Percentiles rank a stretch among this genome's conserved stretches.
Evolutionary conservation across 371 early-diverging fungal species (phyloP).

Genomic region (Mucor velutinosus): DNA sequence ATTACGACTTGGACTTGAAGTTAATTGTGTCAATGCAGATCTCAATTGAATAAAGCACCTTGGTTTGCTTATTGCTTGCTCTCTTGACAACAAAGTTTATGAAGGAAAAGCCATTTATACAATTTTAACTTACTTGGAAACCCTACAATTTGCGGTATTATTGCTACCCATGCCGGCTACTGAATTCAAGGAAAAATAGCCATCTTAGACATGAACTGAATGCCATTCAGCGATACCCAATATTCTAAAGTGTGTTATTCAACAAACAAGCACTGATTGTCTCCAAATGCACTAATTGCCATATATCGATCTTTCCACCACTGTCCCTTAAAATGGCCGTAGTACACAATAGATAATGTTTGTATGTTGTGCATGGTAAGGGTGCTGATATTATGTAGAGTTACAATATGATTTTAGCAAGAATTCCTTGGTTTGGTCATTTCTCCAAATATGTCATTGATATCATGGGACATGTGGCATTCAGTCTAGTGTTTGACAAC

Average conservation of each 20-base stretch:
- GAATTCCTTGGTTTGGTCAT: not conserved
- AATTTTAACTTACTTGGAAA: not conserved
- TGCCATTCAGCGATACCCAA: no score
- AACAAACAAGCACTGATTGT: not conserved
- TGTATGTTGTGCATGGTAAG: not conserved
- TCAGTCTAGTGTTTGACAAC: not conserved
- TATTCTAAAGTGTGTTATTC: not conserved
- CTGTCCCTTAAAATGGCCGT: not conserved
- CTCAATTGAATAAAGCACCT: not conserved
- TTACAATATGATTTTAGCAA: not conserved
- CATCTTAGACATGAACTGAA: not conserved
- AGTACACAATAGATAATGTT: not conserved
- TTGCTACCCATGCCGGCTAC: not conserved
- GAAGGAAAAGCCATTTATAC: not conserved
- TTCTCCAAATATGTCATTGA: not conserved
- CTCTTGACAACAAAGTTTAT: not conserved
- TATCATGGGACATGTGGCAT: not conserved
- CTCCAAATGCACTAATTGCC: not conserved
- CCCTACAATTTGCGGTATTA: not conserved
- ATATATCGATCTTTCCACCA: not conserved
- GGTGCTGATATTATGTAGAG: not conserved
- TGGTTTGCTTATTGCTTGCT: not conserved
- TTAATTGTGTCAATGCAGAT: not conserved
- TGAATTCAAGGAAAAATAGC: not conserved
- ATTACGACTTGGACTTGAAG: not conserved